Base-by-base conservation (phyloP, 192 early-diverging fungal genomes). In the Rhizophagus prolifer region DNA sequence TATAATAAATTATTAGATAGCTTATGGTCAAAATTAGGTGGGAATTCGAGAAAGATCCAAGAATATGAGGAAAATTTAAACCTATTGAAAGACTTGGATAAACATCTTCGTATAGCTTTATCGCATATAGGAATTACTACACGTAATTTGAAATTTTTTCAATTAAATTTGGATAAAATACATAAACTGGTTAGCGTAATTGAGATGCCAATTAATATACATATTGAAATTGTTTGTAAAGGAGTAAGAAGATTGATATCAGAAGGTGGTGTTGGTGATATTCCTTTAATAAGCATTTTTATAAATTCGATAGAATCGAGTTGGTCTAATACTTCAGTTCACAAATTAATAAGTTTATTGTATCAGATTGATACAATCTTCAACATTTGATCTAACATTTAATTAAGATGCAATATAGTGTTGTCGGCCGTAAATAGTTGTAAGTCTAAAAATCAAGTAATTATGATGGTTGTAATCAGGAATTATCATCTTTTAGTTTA, bases 81-180 rank as follows among this genome's bases (percentile, higher is more conserved):
- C 0, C 46, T 88, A 0, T 36, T 88, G 8, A 44, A 76, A n/a
- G 50, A 78, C 10, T 79, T 85, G 50, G 85, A 85, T 36, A 14
- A 23, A 3, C 81, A 85, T 58, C 81, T 85, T 34, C 80, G 80
- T 10, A 74, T 73, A 6, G 83, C 84, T 1, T 79, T 85, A 21
- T 63, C 71, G 5, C 79, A 81, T 65, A 60, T 88, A 21, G 72
- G 83, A 31, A 30, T 80, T 4, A 81, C 81, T 50, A 54, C 85
- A 21, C 82, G 78, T 77, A 75, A 82, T 50, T 72, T 88, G 77
- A 81, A 83, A 6, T 79, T 82, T 1, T 85, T 88, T 63, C 84
- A 85, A 70, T 79, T 84, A 54, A 86, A 87, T 77, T 78, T 88
- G 23, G 82, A 85, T 28, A 78, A 85, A 38, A 64, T 88, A 47